Evolutionary conservation across 441 rosid species (phyloP), one percentile per base, ranked within the genome.

Genomic region (Isatis lusitanica): DNA sequence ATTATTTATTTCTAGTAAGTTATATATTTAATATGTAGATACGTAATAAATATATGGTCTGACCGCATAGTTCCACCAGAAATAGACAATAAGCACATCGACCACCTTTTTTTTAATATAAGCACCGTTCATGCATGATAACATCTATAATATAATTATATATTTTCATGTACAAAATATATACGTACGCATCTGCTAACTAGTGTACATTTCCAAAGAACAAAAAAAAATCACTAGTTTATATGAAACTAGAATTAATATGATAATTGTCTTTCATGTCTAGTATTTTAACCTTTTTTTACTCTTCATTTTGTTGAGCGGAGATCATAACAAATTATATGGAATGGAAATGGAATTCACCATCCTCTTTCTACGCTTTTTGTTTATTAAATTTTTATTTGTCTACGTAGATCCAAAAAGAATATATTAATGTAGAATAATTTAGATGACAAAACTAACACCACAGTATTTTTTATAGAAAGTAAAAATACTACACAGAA

Each of bases 51-150:
- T 74, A 28, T 74, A 66, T 36, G 43, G 66, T 66, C 43, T 57
- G 52, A 6, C 38, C 38, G 12, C 61, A 66, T 38, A 30, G 44
- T 28, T 66, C 73, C 77, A 74, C 17, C 46, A 59, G 61, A 59
- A 50, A 58, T 57, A 51, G 78, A 67, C 68, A 67, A 74, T 21
- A 67, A 59, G 60, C 78, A 59, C 56, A 67, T 67, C 73, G 39
- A 74, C 38, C 55, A 9, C 31, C 15, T 15, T 21, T 56, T 57
- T 58, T 50, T 48, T 16, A 36, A 35, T 46, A 63, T 35, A 36
- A 36, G 59, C 43, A 56, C 43, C 71, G 16, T 39, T 56, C 59
- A 73, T 33, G 70, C 71, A 73, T 73, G 15, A 39, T 17, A 5
- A 17, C 53, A 55, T 10, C n/a, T 59, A 59, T 9, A n/a, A 21